Evolutionary conservation across 2,329 filamentous ascomycete species (phyloP).

Genomic region (Arthrinium phaeospermum): DNA sequence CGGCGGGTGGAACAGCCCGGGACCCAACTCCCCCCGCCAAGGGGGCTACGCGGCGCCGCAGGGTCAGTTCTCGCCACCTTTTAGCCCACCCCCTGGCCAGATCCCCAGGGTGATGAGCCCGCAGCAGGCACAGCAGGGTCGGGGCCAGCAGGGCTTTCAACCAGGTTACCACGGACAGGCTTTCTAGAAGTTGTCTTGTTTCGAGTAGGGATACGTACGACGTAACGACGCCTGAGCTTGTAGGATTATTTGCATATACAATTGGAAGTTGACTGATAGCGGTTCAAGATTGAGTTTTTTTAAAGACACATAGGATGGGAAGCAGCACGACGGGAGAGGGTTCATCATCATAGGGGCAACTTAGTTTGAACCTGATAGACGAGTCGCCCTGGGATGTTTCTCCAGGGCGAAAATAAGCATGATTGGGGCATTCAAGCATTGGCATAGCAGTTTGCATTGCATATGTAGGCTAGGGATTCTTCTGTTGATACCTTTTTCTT

Average conservation of each 20-base stretch:
- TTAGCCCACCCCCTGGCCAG: conserved; percentile 26
- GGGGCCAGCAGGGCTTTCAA: conserved; percentile 24
- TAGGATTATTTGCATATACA: conserved; percentile 11
- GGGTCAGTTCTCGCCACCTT: conserved; percentile 30
- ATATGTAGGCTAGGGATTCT: background rate
- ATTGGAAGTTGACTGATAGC: conserved; percentile 5
- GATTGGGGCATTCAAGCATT: conserved; percentile 9
- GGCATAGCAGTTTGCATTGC: conserved; percentile 16
- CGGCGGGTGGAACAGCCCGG: conserved; percentile 39
- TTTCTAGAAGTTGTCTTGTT: conserved; percentile 30
- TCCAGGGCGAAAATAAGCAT: background rate
- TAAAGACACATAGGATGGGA: background rate
- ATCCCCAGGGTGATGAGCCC: conserved; percentile 28
- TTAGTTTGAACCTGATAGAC: background rate
- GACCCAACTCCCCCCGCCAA: conserved; percentile 35
- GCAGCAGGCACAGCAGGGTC: conserved; percentile 25
- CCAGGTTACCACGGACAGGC: conserved; percentile 37
- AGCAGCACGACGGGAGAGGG: background rate
- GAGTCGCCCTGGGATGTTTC: background rate
- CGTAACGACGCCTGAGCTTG: conserved; percentile 5
- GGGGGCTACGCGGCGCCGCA: conserved; percentile 33
- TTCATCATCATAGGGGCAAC: background rate
- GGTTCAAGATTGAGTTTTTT: conserved; percentile 8
- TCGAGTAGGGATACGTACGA: background rate
- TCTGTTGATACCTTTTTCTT: background rate